Conservation (phyloP, 768 basidiomycete species). For the Collybiopsis luxurians region DNA sequence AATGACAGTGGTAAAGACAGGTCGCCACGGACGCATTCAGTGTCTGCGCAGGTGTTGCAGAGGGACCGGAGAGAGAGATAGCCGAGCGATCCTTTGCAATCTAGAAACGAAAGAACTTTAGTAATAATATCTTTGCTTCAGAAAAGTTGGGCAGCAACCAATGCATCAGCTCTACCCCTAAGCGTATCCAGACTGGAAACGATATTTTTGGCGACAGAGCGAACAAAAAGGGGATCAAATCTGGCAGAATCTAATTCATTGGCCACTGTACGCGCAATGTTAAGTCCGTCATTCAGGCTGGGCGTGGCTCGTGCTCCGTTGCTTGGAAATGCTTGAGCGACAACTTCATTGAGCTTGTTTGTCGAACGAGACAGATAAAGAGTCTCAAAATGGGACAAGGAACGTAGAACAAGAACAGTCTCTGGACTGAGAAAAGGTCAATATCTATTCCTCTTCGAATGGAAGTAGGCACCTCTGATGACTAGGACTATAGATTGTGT, state of each 20-base stretch:
- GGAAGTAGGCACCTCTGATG: constrained; percentile 70
- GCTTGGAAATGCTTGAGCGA: constrained; percentile 76
- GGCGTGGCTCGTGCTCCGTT: constrained; percentile 66
- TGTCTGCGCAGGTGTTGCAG: constrained; percentile 75
- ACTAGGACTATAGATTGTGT: constrained; percentile 82
- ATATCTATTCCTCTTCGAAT: not conserved
- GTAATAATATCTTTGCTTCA: not conserved
- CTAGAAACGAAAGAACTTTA: constrained; percentile 34
- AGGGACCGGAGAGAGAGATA: constrained; percentile 68
- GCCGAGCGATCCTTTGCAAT: constrained; percentile 76
- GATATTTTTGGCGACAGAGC: constrained; percentile 73
- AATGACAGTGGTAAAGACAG: constrained; percentile 77
- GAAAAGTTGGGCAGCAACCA: constrained; percentile 51
- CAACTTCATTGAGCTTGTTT: constrained; percentile 79
- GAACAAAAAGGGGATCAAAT: constrained; percentile 88
- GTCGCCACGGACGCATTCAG: constrained; percentile 77
- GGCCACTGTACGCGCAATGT: constrained; percentile 70
- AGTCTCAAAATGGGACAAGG: constrained; percentile 79
- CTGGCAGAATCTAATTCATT: constrained; percentile 93
- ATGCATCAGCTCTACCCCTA: constrained; percentile 55
- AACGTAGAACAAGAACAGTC: constrained; percentile 82
- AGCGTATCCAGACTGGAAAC: constrained; percentile 69
- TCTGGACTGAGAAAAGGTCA: constrained; percentile 64
- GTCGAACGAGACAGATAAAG: constrained; percentile 87
- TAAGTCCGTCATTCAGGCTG: constrained; percentile 71